These are phyloP conservation scores for Suillus tomentosus DNA, from an alignment of 768 basidiomycete species.

Conservation along the genomic window DNA sequence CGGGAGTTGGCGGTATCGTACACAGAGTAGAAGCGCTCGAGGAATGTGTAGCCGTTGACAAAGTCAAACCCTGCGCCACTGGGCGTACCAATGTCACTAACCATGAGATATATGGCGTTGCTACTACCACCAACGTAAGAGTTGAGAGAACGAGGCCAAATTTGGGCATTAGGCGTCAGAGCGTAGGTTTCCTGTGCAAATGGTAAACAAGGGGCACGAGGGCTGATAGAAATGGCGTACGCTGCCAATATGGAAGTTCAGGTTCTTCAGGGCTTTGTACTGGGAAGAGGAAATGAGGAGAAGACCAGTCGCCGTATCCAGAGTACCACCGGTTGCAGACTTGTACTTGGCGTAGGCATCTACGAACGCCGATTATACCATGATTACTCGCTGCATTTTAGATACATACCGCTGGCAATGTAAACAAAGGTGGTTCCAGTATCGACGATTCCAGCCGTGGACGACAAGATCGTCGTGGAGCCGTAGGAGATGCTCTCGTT, in stretches of 20 bases:
- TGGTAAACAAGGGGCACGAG: background rate
- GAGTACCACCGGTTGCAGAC: conserved; percentile 10
- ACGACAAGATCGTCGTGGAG: conserved; percentile 43
- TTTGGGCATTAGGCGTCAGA: conserved; percentile 45
- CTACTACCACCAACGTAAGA: conserved; percentile 42
- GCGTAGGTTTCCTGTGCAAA: conserved; percentile 31
- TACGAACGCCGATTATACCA: conserved; percentile 9
- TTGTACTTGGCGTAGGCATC: conserved; percentile 31
- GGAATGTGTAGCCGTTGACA: conserved; percentile 54
- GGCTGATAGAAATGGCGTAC: background rate
- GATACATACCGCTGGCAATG: conserved; percentile 40
- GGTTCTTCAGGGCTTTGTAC: conserved; percentile 9
- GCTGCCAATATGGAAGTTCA: conserved; percentile 17
- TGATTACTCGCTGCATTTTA: background rate
- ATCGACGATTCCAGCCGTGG: conserved; percentile 59
- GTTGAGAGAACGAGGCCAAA: conserved; percentile 47
- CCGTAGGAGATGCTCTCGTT: conserved; percentile 57
- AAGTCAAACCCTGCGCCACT: conserved; percentile 54
- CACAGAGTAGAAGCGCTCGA: conserved; percentile 24
- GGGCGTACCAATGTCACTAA: conserved; percentile 38
- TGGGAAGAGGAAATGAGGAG: conserved; percentile 14
- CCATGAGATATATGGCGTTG: conserved; percentile 40
- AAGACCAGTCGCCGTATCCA: conserved; percentile 21
- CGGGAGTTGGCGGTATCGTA: too few species aligned
- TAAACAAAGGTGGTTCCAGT: conserved; percentile 59